A percentile compares a stretch with the other conserved stretches of the same genome.
phyloP scores from a whole-genome alignment of 495 filamentous ascomycete species.

The Bathelium albidoporum region DNA sequence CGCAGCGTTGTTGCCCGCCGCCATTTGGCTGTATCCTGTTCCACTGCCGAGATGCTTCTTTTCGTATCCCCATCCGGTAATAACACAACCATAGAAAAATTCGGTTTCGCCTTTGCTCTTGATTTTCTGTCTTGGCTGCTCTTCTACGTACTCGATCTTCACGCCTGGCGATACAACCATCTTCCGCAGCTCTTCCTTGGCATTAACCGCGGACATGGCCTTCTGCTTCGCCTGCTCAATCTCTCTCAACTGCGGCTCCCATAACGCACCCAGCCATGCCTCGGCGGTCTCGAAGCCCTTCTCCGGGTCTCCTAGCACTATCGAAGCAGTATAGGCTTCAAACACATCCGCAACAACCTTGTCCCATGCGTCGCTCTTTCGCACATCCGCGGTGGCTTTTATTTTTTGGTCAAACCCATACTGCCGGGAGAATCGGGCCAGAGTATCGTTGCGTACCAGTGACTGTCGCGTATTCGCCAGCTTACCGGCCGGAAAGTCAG shows the following conservation, averaged over 20 bases:
- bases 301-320: constrained; percentile 52
- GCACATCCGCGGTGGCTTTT: constrained; percentile 36
- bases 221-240: constrained; percentile 31
- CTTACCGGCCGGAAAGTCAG: constrained; percentile 20
- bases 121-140: constrained; percentile 38
- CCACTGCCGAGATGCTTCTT: constrained; percentile 56
- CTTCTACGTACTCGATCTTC: constrained; percentile 56
- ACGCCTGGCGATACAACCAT: constrained; percentile 48
- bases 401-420: constrained; percentile 48
- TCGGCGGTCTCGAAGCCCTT: constrained; percentile 50
- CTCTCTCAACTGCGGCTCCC: constrained; percentile 41
- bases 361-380: constrained; percentile 39
- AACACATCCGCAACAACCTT: constrained; percentile 79
- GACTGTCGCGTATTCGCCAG: constrained; percentile 23
- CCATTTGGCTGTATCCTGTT: constrained; percentile 56
- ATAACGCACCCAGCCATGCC: constrained; percentile 60
- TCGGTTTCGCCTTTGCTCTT: constrained; percentile 48
- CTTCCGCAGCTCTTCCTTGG: constrained; percentile 47
- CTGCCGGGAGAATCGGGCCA: constrained; percentile 49
- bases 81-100: constrained; percentile 60
- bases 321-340: constrained; percentile 75
- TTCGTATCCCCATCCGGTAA: constrained; percentile 63
- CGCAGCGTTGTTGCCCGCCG: constrained; percentile 65
- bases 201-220: constrained; percentile 6
- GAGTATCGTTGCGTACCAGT: constrained; percentile 63